Evolutionary conservation across 2,329 filamentous ascomycete genomes (phyloP), one percentile per base, ranked within the genome.

Genomic region (Hirsutella minnesotensis): DNA sequence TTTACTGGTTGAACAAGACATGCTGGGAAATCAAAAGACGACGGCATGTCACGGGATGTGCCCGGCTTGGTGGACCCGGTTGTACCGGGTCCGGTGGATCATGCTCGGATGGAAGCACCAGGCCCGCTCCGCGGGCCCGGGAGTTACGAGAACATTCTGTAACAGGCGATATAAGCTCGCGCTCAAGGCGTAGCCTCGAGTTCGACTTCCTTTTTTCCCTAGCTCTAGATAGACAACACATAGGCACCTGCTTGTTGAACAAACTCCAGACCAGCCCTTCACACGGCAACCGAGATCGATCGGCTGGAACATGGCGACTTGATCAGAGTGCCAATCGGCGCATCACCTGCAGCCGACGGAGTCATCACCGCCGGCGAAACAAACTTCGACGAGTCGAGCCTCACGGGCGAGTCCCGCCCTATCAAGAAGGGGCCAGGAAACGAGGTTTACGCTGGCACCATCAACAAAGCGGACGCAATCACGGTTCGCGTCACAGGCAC

Each of bases 321-420:
- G 0, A 83, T 95, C 36, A 77, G 79, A 40, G 75, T 96, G 2
- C 75, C 79, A 2, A 79, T 89, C 46, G 90, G 90, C 3, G 74
- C 77, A 2, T 94, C 88, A 1, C 90, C 90, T 0, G 85, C 90
- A 1, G 86, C 83, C 5, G 90, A 95, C 56, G 89, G 89, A 8
- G 60, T 72, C 46, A 51, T 94, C 48, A 64, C 78, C 47, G 59
- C 72, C 46, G 80, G 77, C 3, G 70, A 77, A 39, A 78, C 77
- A 37, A 73, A 68, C 40, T 95, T 95, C 53, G 87, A 95, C 55
- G 90, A 96, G 59, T 89, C 87, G 12, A 94, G 87, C 47, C 69
- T 96, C 46, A 95, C 90, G 2, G 84, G 84, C 41, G 84, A 89
- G 61, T 83, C 83, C 13, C 72, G 73, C 5, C 73, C 73, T 1